Evolutionary conservation across 257 asterid genomes (phyloP), one percentile per base, ranked within the genome.

Genomic region (Knoxia roxburghii): DNA sequence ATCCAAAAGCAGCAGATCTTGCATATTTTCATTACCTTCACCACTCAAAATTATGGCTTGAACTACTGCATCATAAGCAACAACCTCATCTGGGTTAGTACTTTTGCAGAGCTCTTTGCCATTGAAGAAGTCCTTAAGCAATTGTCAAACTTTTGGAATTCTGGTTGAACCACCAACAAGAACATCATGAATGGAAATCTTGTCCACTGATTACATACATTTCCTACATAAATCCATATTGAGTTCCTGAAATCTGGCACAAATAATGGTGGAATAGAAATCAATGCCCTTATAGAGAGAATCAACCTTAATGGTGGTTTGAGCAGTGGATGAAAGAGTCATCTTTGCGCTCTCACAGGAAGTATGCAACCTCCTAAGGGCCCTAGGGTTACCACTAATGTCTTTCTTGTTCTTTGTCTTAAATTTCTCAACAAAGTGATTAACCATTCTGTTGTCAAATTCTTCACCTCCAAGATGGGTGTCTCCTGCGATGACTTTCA

Each of bases 21-120:
- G 96, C 45, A 88, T 94, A 85, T 88, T 88, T 78, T 88, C 91
- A 1, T 86, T 88, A 18, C 94, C 96, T 77, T 88, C 96, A 7
- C 96, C 94, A 12, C 91, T 86, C 80, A 88, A 50, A 68, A 88
- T 88, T 17, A 94, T 94, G 61, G 96, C 96, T 32, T 88, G 96
- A 29, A 88, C 94, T 24, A 94, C 96, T 21, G 96, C 96, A 73
- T 91, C 94, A 24, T 88, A 88, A 3, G 96, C 94, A 64, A 88
- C 96, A 2, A 94, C 96, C 78, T 88, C 94, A 32, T 86, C 96
- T 0, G 94, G 94, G 78, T 88, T 88, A 51, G 86, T 88, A 57
- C 91, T 86, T 82, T 88, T 88, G 96, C 96, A 88, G 14, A 88
- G 94, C 83, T 88, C 96, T 63, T 88, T 88, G 1, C 96, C 96